Base-by-base conservation (phyloP, 1,284 basidiomycete genomes). In the Cryptococcus amylolentus region DNA sequence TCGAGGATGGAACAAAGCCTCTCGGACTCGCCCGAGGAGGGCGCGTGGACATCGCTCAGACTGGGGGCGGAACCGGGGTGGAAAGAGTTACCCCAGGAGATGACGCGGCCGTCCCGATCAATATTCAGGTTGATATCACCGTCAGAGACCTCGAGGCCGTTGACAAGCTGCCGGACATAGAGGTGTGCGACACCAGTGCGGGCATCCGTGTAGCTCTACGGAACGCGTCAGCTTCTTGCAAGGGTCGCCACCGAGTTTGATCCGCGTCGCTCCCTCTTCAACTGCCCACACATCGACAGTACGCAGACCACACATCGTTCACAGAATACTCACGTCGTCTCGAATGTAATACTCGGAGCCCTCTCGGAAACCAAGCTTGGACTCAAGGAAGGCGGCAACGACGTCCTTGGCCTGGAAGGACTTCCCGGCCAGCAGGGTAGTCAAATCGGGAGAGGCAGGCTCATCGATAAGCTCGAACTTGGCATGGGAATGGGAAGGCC, bases 61-160 rank as follows among this genome's bases (percentile, higher is more conserved):
- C 48, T 51, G 9, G 68, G 67, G 14, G 51, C 59, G n/a, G 51
- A 31, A 38, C 62, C 69, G 23, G 67, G 67, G 61, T 69, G 67
- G 55, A 66, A 65, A 27, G 54, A 55, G 72, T 86, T 87, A 54
- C 90, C 90, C 66, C 86, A 89, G 0, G 88, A 91, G 49, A 93
- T 70, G 14, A 95, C 82, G 52, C 81, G 78, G 51, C 90, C 91
- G 58, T 88, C 83, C 77, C 66, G 61, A 49, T 73, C 88, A 72
- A 94, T 81, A 79, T 95, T 94, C 71, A 96, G 78, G 75, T 95
- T 94, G 77, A 93, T 83, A 77, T 93, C 87, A 45, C 87, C 91
- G 69, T 96, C 89, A 16, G 84, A 81, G 13, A 97, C 89, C 71
- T 93, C 89, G 54, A 93, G 79, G 42, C 90, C 89, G 61, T 88